phyloP scores from a whole-genome alignment of 108 stramenopile genomes.

The Skeletonema grethae region DNA sequence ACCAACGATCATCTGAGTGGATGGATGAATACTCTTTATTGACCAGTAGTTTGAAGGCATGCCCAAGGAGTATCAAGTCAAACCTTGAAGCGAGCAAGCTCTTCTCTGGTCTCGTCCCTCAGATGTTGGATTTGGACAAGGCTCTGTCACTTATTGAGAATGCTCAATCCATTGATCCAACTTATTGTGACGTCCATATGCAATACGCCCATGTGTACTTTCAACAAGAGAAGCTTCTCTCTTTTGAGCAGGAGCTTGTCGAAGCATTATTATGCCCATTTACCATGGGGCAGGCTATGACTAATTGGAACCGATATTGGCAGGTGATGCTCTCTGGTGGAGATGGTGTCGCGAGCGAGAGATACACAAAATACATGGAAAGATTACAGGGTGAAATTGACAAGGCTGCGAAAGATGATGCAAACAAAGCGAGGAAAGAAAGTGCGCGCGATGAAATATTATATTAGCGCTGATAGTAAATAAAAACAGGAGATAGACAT shows the following conservation, averaged over 20 bases:
- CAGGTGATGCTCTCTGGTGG: slow-evolving; percentile 24
- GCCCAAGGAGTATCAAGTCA: slow-evolving; percentile 79
- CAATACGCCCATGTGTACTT: slow-evolving; percentile 78
- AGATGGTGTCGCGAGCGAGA: slow-evolving; percentile 20
- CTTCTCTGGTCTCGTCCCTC: slow-evolving; percentile 71
- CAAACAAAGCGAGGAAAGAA: slow-evolving; percentile 12
- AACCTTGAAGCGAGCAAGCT: slow-evolving; percentile 84
- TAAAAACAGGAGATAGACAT: too few species aligned
- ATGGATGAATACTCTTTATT: slow-evolving; percentile 71
- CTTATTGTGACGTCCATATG: slow-evolving; percentile 78
- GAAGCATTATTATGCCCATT: slow-evolving; percentile 74
- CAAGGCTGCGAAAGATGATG: slow-evolving; percentile 28
- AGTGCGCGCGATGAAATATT: not conserved
- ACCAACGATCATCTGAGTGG: slow-evolving; percentile 72
- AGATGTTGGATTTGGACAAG: slow-evolving; percentile 57
- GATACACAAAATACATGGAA: slow-evolving; percentile 45
- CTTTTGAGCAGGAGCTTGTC: slow-evolving; percentile 68
- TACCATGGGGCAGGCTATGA: slow-evolving; percentile 66
- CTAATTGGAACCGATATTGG: slow-evolving; percentile 81
- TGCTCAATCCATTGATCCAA: slow-evolving; percentile 76
- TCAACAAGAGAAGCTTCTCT: slow-evolving; percentile 53
- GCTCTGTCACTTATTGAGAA: slow-evolving; percentile 53
- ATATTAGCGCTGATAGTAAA: not conserved
- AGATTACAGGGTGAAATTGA: slow-evolving; percentile 44
- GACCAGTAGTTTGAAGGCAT: slow-evolving; percentile 62